Conservation (phyloP, 139 green algal genomes). For the Axilococcus clingmanii region DNA sequence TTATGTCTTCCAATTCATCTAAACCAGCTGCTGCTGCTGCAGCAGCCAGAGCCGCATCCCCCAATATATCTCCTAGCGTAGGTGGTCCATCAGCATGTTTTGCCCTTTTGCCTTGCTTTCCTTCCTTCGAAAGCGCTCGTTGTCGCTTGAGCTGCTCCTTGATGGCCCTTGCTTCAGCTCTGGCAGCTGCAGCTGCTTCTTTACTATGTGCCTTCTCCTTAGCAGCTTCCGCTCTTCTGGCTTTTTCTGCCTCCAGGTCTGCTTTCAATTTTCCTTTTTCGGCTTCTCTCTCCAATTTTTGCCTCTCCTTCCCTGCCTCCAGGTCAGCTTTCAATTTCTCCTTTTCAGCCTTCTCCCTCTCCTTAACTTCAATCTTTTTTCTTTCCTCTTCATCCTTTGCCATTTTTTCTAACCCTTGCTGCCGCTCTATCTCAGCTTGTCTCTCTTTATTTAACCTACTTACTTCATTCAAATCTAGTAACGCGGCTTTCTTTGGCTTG, state of each 20-base stretch:
- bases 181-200: neutral
- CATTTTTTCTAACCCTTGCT: neutral
- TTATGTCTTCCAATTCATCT: neutral
- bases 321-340: constrained; percentile 9
- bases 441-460: neutral
- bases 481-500: constrained; percentile 8
- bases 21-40: neutral
- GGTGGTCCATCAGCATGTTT: neutral
- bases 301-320: constrained; percentile 3
- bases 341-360: neutral
- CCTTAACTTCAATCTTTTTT: neutral
- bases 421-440: neutral
- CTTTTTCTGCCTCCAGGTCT: constrained; percentile 10
- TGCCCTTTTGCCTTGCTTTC: neutral
- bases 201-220: constrained; percentile 1
- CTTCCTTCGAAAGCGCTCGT: neutral
- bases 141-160: neutral
- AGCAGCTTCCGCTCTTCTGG: neutral
- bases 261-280: constrained; percentile 14
- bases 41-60: neutral
- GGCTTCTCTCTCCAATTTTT: constrained; percentile 9
- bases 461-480: constrained; percentile 8
- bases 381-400: constrained; percentile 3
- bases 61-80: neutral
- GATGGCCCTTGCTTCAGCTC: neutral